Conservation (phyloP, 768 basidiomycete genomes). For the Asterophora parasitica region DNA sequence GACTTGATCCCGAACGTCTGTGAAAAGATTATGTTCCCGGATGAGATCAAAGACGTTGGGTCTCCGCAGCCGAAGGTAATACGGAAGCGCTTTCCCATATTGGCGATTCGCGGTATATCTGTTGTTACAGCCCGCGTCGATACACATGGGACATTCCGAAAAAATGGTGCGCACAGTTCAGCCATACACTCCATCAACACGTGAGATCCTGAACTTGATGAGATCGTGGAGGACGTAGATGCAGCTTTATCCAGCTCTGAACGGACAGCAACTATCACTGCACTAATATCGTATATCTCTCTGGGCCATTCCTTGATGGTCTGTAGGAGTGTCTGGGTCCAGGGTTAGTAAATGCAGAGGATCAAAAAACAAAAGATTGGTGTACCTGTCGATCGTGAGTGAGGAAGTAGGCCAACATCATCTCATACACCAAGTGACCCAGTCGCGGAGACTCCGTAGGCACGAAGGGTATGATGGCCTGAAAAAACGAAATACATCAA, state of each 20-base stretch:
- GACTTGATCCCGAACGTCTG: constrained; percentile 92
- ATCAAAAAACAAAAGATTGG: neutral
- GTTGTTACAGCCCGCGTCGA: constrained; percentile 1
- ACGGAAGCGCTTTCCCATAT: constrained; percentile 91
- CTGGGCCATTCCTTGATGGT: constrained; percentile 88
- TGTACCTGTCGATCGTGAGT: constrained; percentile 68
- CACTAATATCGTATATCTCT: constrained; percentile 82
- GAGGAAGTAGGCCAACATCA: constrained; percentile 87
- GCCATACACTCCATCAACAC: constrained; percentile 93
- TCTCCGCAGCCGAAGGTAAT: constrained; percentile 78
- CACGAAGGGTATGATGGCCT: constrained; percentile 87
- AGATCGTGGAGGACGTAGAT: constrained; percentile 42
- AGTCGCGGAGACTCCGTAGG: constrained; percentile 81
- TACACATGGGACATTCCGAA: neutral
- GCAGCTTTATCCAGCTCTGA: constrained; percentile 68
- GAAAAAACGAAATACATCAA: constrained; percentile 1
- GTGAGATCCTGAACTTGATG: constrained; percentile 41
- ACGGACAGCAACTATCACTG: constrained; percentile 86
- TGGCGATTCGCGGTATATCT: constrained; percentile 88
- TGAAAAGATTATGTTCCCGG: constrained; percentile 88
- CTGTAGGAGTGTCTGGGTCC: constrained; percentile 58
- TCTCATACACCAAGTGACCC: constrained; percentile 85
- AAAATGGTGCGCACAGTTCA: constrained; percentile 62
- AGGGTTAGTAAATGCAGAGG: constrained; percentile 3
- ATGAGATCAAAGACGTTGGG: constrained; percentile 95